Base-by-base conservation (phyloP, 106 monocot genomes). In the Xerophyta viscosa region DNA sequence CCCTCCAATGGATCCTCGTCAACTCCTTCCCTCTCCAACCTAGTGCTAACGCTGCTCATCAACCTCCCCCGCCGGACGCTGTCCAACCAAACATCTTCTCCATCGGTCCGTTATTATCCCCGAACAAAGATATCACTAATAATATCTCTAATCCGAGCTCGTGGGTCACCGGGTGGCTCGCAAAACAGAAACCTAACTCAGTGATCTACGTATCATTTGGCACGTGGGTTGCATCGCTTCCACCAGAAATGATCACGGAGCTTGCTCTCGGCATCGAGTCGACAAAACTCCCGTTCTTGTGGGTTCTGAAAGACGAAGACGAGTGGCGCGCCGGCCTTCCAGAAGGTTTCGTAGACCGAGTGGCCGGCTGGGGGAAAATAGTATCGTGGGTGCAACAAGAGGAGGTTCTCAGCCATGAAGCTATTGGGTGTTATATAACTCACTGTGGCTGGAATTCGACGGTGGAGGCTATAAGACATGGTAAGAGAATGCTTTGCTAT, bases 361-460 rank as follows among this genome's bases (percentile, higher is more conserved):
- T 72, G 0, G 39, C 41, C 0, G 47, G 45, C 2, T 17, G 49
- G 1, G 80, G 76, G 44, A 80, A 70, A 65, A 29, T 86, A 22
- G 80, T 86, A 3, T 43, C 20, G 0, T 86, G 85, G 85, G 80
- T 62, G 14, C 85, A 80, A n/a, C 85, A 86, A 62, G 58, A 52
- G 37, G 62, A 62, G 25, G 80, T 86, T 31, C 70, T 86, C 10
- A 15, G 19, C 31, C 75, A 68, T 39, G n/a, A 12, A 8, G 70
- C 79, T 9, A 61, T 79, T 3, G 71, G 71, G 9, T 79, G 79
- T 58, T 74, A 63, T 46, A 37, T 84, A 24, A 76, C 75, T 11
- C 79, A 84, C 46, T 79, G 79, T 22, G 84, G 84, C 15, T 84
- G 84, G 84, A 84, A 84, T 68, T 84, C 84, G 2, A 84, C 75